A percentile compares a stretch with the other conserved stretches of the same genome.
Evolutionary conservation across 2,329 filamentous ascomycete species (phyloP).

Genomic region (Botrytis fragariae): DNA sequence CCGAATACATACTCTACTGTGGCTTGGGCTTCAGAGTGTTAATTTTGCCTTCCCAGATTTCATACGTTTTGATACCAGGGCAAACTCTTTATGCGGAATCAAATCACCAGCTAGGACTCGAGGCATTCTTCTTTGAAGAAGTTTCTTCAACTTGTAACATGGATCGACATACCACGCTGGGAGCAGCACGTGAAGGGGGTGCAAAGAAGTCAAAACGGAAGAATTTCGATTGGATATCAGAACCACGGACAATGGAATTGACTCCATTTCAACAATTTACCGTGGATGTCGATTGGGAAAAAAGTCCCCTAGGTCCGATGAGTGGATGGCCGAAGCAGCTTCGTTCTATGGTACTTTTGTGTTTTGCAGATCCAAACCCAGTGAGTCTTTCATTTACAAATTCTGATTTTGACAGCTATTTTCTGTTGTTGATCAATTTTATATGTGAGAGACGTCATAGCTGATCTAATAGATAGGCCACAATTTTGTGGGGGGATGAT

Average conservation of each 20-base stretch:
- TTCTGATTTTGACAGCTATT: not conserved
- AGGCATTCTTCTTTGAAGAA: not conserved
- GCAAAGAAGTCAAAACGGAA: slow-evolving; percentile 13
- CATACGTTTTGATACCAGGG: not conserved
- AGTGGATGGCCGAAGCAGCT: slow-evolving; percentile 65
- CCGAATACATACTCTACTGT: not conserved
- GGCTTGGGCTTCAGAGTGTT: not conserved
- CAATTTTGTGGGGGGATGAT: slow-evolving; percentile 72
- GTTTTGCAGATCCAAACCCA: slow-evolving; percentile 74
- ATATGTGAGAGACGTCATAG: not conserved
- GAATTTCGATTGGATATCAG: slow-evolving; percentile 30
- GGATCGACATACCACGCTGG: not conserved
- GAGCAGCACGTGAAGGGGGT: not conserved
- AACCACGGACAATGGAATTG: slow-evolving; percentile 22
- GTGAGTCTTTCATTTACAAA: slow-evolving; percentile 3
- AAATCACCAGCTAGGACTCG: not conserved
- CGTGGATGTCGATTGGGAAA: slow-evolving; percentile 61
- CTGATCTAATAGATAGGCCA: slow-evolving; percentile 43
- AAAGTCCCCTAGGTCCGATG: slow-evolving; percentile 71
- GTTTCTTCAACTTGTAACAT: not conserved
- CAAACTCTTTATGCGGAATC: not conserved
- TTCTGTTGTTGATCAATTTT: not conserved
- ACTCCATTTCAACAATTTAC: slow-evolving; percentile 34
- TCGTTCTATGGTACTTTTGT: slow-evolving; percentile 71
- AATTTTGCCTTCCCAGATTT: not conserved